A percentile compares a stretch with the other conserved stretches of the same genome.
phyloP scores from a whole-genome alignment of 768 basidiomycete species.

The Boletus subparvulus region DNA sequence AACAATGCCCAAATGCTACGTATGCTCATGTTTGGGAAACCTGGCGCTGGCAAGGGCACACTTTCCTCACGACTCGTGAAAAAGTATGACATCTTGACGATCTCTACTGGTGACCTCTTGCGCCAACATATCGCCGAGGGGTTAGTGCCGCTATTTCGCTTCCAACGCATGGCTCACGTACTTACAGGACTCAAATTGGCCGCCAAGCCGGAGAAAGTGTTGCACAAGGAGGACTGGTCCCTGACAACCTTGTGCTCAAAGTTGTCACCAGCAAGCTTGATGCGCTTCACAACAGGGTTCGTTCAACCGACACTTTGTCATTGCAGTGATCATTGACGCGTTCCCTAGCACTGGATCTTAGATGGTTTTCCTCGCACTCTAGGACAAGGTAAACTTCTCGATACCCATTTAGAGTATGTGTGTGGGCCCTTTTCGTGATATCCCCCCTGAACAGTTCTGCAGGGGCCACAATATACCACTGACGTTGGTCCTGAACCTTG shows the following conservation, averaged over 20 bases:
- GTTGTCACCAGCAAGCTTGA: constrained; percentile 75
- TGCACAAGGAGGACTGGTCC: constrained; percentile 71
- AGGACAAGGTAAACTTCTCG: constrained; percentile 77
- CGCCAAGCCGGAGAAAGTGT: constrained; percentile 74
- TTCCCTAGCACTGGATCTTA: constrained; percentile 77
- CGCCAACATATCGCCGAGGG: constrained; percentile 77
- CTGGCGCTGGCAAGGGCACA: constrained; percentile 83
- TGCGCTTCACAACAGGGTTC: constrained; percentile 62
- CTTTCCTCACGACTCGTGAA: constrained; percentile 70
- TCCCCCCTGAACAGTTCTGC: constrained; percentile 3
- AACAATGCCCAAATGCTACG: constrained; percentile 35
- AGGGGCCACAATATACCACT: constrained; percentile 66
- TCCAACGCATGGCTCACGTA: neutral
- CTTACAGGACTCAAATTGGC: constrained; percentile 64
- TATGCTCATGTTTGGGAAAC: constrained; percentile 61
- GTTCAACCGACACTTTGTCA: neutral
- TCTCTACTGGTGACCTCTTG: constrained; percentile 85
- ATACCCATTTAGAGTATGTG: constrained; percentile 68
- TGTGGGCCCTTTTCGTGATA: neutral
- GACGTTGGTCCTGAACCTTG: constrained; percentile 80
- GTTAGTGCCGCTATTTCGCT: constrained; percentile 1
- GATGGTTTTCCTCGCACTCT: constrained; percentile 93
- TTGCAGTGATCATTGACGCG: neutral
- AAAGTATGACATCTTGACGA: constrained; percentile 74
- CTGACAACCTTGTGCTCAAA: constrained; percentile 78